These are phyloP conservation scores for Centaurea solstitialis DNA, from an alignment of 129 eudicot species.

Conservation along the genomic window DNA sequence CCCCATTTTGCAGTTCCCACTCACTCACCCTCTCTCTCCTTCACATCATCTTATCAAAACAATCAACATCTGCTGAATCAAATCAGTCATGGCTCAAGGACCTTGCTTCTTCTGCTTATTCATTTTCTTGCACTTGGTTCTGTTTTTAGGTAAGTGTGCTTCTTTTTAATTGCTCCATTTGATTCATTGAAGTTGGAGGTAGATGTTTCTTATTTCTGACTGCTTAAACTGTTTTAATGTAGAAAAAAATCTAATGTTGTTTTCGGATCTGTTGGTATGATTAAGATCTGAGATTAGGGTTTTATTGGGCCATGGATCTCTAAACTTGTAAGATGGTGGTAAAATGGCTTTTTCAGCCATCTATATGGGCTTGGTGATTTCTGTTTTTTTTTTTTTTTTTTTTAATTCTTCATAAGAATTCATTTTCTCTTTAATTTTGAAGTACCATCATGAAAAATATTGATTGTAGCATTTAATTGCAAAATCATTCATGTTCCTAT, in stretches of 20 bases:
- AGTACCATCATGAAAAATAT: no score
- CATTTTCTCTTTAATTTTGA: not conserved
- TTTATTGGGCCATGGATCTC: not conserved
- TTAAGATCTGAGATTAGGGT: conserved; percentile 17
- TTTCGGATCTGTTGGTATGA: not conserved
- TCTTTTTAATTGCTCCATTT: not conserved
- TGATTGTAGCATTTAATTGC: no score
- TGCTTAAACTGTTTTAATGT: not conserved
- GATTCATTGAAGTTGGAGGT: not conserved
- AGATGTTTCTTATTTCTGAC: not conserved
- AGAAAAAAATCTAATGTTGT: not conserved
- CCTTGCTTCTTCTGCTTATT: conserved; percentile 28
- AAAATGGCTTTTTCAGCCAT: not conserved
- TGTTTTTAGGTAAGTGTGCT: conserved; percentile 40
- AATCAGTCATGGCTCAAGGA: conserved; percentile 39
- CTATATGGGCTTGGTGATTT: not conserved
- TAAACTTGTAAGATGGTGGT: not conserved
- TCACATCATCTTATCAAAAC: conserved; percentile 17
- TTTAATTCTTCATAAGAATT: no score
- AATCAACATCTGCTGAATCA: conserved; percentile 18
- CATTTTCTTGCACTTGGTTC: conserved; percentile 35
- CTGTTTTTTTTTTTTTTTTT: no score
- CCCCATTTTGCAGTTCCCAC: not conserved
- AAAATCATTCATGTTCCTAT: not conserved
- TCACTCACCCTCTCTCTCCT: conserved; percentile 8